A percentile compares a stretch with the other conserved stretches of the same genome.
phyloP scores from a whole-genome alignment of 768 basidiomycete genomes.

The Dioszegia hungarica region DNA sequence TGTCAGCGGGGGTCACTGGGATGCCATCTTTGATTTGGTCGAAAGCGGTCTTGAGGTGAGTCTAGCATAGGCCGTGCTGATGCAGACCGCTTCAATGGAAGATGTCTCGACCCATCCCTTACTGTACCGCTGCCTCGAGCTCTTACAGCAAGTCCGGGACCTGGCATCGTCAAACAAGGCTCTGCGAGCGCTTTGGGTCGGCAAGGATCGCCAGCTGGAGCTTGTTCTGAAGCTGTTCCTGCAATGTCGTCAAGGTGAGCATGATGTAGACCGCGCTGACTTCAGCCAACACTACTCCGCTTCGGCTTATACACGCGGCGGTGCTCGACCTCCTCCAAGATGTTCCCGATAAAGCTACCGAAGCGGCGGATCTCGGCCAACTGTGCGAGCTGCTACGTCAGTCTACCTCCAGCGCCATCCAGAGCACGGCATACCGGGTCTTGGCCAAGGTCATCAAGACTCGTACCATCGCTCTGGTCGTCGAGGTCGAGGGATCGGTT shows the following conservation, averaged over 20 bases:
- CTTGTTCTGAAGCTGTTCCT: conserved; percentile 62
- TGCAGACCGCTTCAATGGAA: conserved; percentile 51
- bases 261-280: neutral
- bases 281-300: conserved; percentile 55
- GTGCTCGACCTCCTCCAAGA: conserved; percentile 66
- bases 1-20: conserved; percentile 84
- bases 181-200: conserved; percentile 66
- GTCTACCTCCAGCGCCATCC: conserved; percentile 62
- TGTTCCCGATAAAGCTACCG: conserved; percentile 58
- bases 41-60: conserved; percentile 83
- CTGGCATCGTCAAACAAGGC: conserved; percentile 67
- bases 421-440: conserved; percentile 71
- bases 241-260: conserved; percentile 37
- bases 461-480: conserved; percentile 74
- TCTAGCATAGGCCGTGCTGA: neutral
- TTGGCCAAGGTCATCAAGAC: conserved; percentile 65
- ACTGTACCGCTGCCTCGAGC: conserved; percentile 64
- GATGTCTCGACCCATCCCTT: conserved; percentile 60
- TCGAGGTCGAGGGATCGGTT: conserved; percentile 63
- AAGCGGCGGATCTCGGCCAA: conserved; percentile 59
- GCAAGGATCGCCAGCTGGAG: conserved; percentile 55
- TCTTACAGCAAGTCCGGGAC: conserved; percentile 67
- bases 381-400: conserved; percentile 68
- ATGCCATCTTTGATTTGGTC: conserved; percentile 79
- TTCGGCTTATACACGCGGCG: conserved; percentile 59